Base-by-base conservation (phyloP, 1,284 basidiomycete genomes). In the Ceratobasidium sp. region DNA sequence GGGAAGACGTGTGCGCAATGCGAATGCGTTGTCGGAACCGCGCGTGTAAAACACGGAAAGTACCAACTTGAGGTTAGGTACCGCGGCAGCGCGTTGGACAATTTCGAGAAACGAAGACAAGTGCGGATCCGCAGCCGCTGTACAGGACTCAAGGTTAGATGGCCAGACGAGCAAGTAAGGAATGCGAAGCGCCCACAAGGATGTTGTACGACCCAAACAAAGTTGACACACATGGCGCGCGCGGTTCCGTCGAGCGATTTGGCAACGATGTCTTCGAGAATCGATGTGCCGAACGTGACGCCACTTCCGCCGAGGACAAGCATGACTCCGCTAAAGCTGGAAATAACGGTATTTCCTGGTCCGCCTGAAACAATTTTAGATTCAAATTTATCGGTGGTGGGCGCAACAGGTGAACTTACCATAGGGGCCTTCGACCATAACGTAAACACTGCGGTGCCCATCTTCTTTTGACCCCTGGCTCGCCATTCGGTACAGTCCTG, bases 101-200 rank as follows among this genome's bases (percentile, higher is more conserved):
- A 91, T 84, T 2, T 85, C 78, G 37, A 83, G 80, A 78, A 92
- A 85, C 1, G 84, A 82, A 2, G 89, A 86, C 48, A 90, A 81
- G 48, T 92, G 84, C 0, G 87, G 85, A 7, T 82, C 79, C 61
- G 91, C 81, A 1, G 86, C 84, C 16, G 85, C 86, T 86, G 31
- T 48, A 31, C 22, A 43, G 39, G 41, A 48, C 13, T 27, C 34
- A 6, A 22, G 13, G 65, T 74, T 51, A n/a, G 49, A 29, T 49
- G 19, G n/a, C 34, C 39, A 27, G 41, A 53, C 54, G 43, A 43
- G 31, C 51, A n/a, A 46, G 51, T 6, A 22, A 49, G n/a, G 37
- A n/a, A 59, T 39, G 34, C 7, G 34, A 37, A 34, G n/a, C 34
- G 63, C 76, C 49, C 51, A 76, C 74, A 54, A 46, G 76, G 74